Base-by-base conservation (phyloP, 2,329 filamentous ascomycete genomes). In the Epichloe scottii region DNA sequence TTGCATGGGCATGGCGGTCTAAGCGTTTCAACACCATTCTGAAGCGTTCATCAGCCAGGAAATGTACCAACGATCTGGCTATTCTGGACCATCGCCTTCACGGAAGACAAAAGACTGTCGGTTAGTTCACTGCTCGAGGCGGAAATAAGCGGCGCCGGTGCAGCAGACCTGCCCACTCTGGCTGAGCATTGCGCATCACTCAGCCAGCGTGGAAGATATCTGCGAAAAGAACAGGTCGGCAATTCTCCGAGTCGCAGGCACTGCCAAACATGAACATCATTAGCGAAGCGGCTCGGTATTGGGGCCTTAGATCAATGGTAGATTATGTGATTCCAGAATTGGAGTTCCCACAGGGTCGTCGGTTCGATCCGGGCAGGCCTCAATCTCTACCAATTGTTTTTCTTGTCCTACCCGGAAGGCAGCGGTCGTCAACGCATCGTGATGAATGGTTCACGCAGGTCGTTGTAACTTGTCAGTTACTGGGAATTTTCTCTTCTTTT, bases 311-410 rank as follows among this genome's bases (percentile, higher is more conserved):
- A 39, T 44, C 39, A 48, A 33, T 40, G 38, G 39, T 51, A 48
- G 44, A 44, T 46, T 47, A 46, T 49, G 41, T 34, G 47, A 46
- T 49, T 49, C 34, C 35, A 41, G 49, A 12, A 2, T 33, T 42
- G 43, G 49, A 51, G 49, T 41, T 15, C 47, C 49, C 49, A 39
- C 42, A 46, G 46, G 43, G 44, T 51, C 38, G 45, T 46, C 49
- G 37, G 42, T 51, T 51, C 49, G 49, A 46, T 51, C 49, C 49
- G 49, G 49, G 49, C 48, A 49, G 48, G 49, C 49, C 43, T 51
- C 49, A 51, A 26, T 21, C 43, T 4, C 26, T 40, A 21, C 45
- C 45, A n/a, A 15, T 2, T 3, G 42, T 41, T 46, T 50, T 38
- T 30, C 30, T 11, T 30, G 10, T 30, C 30, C 30, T 30, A 30